Evolutionary conservation across 2,329 filamentous ascomycete species (phyloP), one percentile per base, ranked within the genome.

Genomic region (Trichoderma guizhouense): DNA sequence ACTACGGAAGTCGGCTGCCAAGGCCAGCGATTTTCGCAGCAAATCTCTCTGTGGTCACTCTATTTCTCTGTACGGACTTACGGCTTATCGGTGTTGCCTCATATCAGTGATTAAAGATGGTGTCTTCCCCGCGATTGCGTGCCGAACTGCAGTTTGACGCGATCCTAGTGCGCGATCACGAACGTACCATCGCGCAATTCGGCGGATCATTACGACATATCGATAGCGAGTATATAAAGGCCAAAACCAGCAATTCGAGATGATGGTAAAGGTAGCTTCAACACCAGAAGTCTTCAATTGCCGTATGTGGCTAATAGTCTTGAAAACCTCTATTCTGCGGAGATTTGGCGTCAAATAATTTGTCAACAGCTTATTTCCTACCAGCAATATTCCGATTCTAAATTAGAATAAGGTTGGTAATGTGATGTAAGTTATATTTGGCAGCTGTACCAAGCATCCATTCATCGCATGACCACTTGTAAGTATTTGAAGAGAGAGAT

Each of bases 81-180:
- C 63, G 47, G 63, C 43, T 43, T 58, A 43, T 68, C 34, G 65
- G 64, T 11, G 11, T 58, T 24, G 6, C 6, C 24, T 11, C 26
- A 43, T 32, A 30, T 61, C 36, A 47, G 12, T 30, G 26, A 36
- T 69, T 8, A 21, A 26, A n/a, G 66, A 39, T 51, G 66, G 66
- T 61, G 55, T 69, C 55, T 70, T 62, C 67, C 67, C 67, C 67
- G 67, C 67, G 57, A 70, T 70, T 70, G 67, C 67, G 67, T 70
- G 67, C 67, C 67, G 67, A 55, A 39, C 28, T 39, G 67, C 7
- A 36, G 43, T 63, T 70, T 70, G 67, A 70, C 67, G 67, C 60
- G 67, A 70, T 70, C 24, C 24, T 36, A 55, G 57, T 32, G 15
- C 47, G 53, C n/a, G 32, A 70, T 70, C 47, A 57, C 58, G 58